Percentiles rank a stretch among this genome's conserved stretches.
Evolutionary conservation across 305 asterid genomes (phyloP).

Genomic region (Solanum hybrid): DNA sequence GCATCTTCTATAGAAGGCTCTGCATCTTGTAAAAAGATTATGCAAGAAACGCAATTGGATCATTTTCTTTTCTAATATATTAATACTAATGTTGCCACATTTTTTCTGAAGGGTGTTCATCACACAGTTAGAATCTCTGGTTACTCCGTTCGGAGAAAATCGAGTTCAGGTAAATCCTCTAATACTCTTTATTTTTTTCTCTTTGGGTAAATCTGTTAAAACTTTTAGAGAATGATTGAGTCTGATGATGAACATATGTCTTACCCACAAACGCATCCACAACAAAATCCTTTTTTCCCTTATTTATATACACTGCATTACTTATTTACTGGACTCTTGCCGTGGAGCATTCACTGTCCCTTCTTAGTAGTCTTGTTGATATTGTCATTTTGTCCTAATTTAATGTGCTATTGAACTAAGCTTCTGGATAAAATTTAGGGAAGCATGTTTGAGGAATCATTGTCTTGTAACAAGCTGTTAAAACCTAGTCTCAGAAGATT

Average conservation of each 20-base stretch:
- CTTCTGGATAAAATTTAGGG: constrained; percentile 18
- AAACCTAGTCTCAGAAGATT: constrained; percentile 10
- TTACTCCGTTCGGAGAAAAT: constrained; percentile 38
- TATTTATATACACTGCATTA: background rate
- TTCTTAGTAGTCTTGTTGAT: background rate
- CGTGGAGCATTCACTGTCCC: constrained; percentile 1
- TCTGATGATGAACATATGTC: background rate
- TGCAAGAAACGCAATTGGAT: background rate
- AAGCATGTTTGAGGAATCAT: constrained; percentile 17
- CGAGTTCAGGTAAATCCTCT: constrained; percentile 40
- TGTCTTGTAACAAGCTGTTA: constrained; percentile 13
- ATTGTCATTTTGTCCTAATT: constrained; percentile 14
- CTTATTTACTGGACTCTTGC: constrained; percentile 1
- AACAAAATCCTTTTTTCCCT: constrained; percentile 6
- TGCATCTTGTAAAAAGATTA: background rate
- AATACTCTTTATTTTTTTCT: background rate
- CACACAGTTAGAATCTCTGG: constrained; percentile 41
- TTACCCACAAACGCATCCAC: background rate
- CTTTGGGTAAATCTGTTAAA: background rate
- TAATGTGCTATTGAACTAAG: constrained; percentile 19
- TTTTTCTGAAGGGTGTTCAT: constrained; percentile 58
- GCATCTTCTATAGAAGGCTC: background rate
- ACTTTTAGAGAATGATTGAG: background rate
- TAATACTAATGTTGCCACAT: constrained; percentile 9
- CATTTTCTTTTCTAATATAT: constrained; percentile 4